A percentile compares a stretch with the other conserved stretches of the same genome.
These are phyloP conservation scores for Symmetrospora coprosmae DNA, from an alignment of 768 basidiomycete species.

Conservation along the genomic window DNA sequence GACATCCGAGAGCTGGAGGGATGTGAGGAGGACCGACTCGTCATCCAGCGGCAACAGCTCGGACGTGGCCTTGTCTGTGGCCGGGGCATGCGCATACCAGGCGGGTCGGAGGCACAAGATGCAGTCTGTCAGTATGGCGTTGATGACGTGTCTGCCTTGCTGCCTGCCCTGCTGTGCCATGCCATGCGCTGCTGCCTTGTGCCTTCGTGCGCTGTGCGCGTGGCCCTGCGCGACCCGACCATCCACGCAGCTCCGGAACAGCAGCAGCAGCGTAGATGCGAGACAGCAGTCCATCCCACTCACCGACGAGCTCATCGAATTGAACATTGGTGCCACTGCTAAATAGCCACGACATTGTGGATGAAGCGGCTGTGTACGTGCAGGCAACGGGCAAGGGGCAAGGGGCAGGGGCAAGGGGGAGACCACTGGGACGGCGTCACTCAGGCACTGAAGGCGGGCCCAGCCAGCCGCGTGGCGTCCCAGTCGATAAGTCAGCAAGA, in stretches of 20 bases:
- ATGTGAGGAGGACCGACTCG: conserved; percentile 77
- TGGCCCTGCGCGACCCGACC: not conserved
- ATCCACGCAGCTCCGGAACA: not conserved
- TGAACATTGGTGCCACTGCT: conserved; percentile 36
- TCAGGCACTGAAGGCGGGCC: too few relatives aligned
- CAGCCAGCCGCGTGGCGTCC: too few relatives aligned
- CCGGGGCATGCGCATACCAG: conserved; percentile 21
- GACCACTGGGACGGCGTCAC: too few relatives aligned
- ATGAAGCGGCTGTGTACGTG: too few relatives aligned
- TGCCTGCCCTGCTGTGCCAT: not conserved
- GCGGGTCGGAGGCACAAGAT: not conserved
- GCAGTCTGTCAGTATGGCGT: not conserved
- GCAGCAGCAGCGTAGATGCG: not conserved
- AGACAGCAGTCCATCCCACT: too few relatives aligned
- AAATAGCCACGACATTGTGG: conserved; percentile 19
- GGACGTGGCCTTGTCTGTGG: conserved; percentile 79
- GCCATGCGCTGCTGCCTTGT: not conserved
- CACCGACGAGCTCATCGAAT: conserved; percentile 69
- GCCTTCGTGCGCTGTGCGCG: not conserved
- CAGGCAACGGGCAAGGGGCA: too few relatives aligned
- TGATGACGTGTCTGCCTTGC: conserved; percentile 20
- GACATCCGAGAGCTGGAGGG: conserved; percentile 87
- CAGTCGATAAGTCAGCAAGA: too few relatives aligned
- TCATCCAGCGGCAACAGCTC: conserved; percentile 66
- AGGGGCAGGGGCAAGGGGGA: too few relatives aligned